Conservation (phyloP, 805 yeast species). For the Teunomyces lycoperdinae region DNA sequence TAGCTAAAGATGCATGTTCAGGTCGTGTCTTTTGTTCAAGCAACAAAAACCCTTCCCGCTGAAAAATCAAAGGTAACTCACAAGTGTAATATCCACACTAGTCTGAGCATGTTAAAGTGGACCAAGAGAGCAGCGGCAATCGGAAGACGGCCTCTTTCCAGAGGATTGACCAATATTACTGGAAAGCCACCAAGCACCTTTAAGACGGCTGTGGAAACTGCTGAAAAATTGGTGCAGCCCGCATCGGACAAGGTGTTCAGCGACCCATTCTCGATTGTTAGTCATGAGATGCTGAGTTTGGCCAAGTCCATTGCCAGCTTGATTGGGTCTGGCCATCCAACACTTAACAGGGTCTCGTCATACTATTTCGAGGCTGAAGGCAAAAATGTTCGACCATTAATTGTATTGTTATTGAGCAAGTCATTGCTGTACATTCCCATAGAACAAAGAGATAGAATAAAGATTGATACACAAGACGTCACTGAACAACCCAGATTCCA, state of each 20-base stretch:
- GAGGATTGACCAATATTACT: background rate
- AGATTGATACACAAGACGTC: slow-evolving; percentile 62
- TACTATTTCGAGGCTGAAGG: slow-evolving; percentile 97
- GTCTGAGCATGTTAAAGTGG: slow-evolving; percentile 1
- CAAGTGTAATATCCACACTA: background rate
- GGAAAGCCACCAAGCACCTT: slow-evolving; percentile 14
- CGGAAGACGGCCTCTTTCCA: background rate
- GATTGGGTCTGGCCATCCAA: slow-evolving; percentile 92
- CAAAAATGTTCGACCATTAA: slow-evolving; percentile 87
- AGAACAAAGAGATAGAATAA: slow-evolving; percentile 60
- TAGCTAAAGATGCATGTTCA: too few species aligned
- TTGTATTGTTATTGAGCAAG: slow-evolving; percentile 79
- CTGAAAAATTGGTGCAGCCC: slow-evolving; percentile 73
- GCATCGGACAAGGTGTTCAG: slow-evolving; percentile 42
- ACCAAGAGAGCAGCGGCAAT: background rate
- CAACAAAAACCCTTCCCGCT: slow-evolving; percentile 1
- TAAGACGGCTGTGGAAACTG: slow-evolving; percentile 63
- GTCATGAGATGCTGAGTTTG: slow-evolving; percentile 86
- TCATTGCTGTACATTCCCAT: slow-evolving; percentile 76
- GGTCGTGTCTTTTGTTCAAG: slow-evolving; percentile 1
- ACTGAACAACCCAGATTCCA: slow-evolving; percentile 61
- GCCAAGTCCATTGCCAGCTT: slow-evolving; percentile 83
- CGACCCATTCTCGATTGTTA: slow-evolving; percentile 89
- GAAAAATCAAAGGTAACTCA: background rate
- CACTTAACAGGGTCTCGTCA: slow-evolving; percentile 85